Evolutionary conservation across 345 rosid genomes (phyloP).

Genomic region (Murraya paniculata): DNA sequence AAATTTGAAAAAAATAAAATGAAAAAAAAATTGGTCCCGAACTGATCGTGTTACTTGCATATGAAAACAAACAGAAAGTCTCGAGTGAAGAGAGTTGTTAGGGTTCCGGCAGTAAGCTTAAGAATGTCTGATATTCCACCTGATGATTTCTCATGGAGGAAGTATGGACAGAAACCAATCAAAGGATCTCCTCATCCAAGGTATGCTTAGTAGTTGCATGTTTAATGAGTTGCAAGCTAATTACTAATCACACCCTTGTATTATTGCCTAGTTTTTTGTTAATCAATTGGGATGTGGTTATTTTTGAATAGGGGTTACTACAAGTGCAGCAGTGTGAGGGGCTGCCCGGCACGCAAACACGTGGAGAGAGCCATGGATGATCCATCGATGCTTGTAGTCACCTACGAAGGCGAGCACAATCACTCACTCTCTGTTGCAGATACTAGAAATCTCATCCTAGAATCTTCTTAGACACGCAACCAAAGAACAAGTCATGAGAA

Average conservation of each 20-base stretch:
- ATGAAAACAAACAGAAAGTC: constrained; percentile 60
- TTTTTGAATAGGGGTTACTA: constrained; percentile 75
- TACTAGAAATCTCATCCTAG: constrained; percentile 64
- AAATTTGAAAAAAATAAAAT: too few species aligned
- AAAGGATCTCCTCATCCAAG: constrained; percentile 98
- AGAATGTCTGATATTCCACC: constrained; percentile 94
- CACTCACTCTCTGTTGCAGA: constrained; percentile 68
- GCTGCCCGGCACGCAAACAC: constrained; percentile 97
- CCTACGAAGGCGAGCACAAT: constrained; percentile 93
- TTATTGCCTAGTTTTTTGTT: too few species aligned
- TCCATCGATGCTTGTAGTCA: constrained; percentile 73
- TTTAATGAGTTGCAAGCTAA: too few species aligned
- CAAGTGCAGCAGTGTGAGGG: constrained; percentile 92
- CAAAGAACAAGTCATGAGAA: background rate
- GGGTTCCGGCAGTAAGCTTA: constrained; percentile 91
- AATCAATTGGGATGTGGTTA: background rate
- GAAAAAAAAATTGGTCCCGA: too few species aligned
- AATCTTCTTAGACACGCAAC: constrained; percentile 57
- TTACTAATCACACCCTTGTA: too few species aligned
- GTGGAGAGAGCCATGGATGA: constrained; percentile 91
- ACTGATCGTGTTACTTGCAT: background rate
- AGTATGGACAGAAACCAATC: constrained; percentile 96
- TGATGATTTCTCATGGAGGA: constrained; percentile 95
- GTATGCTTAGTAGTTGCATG: constrained; percentile 22
- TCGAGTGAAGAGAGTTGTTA: constrained; percentile 62